A percentile compares a stretch with the other conserved stretches of the same genome.
phyloP scores from a whole-genome alignment of 371 early-diverging fungal genomes.

The Dichotomocladium elegans region DNA sequence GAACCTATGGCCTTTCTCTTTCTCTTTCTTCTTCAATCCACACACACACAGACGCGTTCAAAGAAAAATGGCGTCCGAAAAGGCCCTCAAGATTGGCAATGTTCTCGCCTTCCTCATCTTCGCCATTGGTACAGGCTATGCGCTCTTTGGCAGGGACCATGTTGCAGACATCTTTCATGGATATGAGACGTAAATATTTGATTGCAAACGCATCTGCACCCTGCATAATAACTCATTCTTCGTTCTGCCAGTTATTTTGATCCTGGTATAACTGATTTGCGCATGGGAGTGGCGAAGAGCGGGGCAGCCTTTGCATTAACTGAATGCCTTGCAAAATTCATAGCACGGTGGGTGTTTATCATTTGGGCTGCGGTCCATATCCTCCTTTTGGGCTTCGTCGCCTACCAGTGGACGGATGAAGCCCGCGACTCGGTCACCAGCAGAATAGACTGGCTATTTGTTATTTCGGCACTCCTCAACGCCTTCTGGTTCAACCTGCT shows the following conservation, averaged over 20 bases:
- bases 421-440: conserved; percentile 58
- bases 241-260: neutral
- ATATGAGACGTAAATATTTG: conserved; percentile 10
- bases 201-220: conserved; percentile 32
- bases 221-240: neutral
- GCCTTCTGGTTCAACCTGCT: conserved; percentile 58
- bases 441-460: conserved; percentile 65
- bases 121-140: conserved; percentile 55
- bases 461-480: conserved; percentile 53
- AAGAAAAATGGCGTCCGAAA: conserved; percentile 11
- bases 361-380: conserved; percentile 62
- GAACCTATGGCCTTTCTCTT: neutral
- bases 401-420: conserved; percentile 58
- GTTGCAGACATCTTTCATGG: conserved; percentile 6
- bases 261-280: no score
- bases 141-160: conserved; percentile 35
- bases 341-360: conserved; percentile 39
- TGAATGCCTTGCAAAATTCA: neutral
- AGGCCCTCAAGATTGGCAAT: conserved; percentile 54
- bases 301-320: neutral
- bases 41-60: neutral
- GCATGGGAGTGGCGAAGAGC: neutral
- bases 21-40: neutral
- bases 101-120: conserved; percentile 63
- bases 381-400: conserved; percentile 59